Evolutionary conservation across 441 rosid species (phyloP), one percentile per base, ranked within the genome.

Genomic region (Pelargonium cotyledonis): DNA sequence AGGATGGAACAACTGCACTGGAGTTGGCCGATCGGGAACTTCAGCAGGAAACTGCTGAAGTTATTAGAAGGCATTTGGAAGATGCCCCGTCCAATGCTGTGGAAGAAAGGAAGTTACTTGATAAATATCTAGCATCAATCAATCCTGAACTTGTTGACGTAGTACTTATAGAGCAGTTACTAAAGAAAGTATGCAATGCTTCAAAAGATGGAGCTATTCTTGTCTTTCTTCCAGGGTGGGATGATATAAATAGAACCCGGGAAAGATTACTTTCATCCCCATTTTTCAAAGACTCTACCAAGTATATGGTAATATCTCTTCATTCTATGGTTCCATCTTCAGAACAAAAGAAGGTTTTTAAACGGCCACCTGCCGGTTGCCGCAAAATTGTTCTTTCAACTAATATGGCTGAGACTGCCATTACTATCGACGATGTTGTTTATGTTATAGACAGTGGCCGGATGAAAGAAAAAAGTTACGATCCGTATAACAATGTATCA

Each of bases 171-270:
- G 92, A 84, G 79, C 82, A 83, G 81, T 75, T 92, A 53, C 61
- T 92, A 62, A 89, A 74, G 85, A 90, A 89, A 76, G 86, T 90
- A 76, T 89, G 97, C 75, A 60, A 49, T 43, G 93, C 82, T 77
- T 90, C 97, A 21, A 74, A 77, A 75, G 91, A 83, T 73, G 99
- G 97, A 66, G 99, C 96, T 40, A 83, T 95, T 80, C 96, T 95
- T 73, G 90, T 95, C 79, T 95, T 95, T 80, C 94, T 90, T 80
- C 98, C 97, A 31, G 99, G 98, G 40, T 95, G 99, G 99, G 99
- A 92, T 69, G 96, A 92, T 68, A 95, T 95, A 72, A 90, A 80
- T 71, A 85, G 73, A 77, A 84, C 83, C 8, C 70, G 85, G 74
- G 87, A 83, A 76, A 88, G 81, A 69, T 77, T 95, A 74, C 83